These are phyloP conservation scores for Closterium sp. DNA, from an alignment of 139 green algal species.

Conservation along the genomic window DNA sequence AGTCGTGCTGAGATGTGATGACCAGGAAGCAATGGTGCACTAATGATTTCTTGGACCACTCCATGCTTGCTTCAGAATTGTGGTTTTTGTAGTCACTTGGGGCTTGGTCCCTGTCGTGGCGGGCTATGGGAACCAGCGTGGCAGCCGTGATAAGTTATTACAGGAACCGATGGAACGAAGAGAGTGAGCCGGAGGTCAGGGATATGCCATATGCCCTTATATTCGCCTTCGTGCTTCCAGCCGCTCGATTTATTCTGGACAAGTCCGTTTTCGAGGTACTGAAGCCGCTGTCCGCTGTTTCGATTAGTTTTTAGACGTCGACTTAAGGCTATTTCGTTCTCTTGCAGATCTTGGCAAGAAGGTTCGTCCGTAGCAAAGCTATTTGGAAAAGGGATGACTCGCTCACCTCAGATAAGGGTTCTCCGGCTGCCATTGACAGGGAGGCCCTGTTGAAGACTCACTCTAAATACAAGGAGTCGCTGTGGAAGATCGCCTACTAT, in stretches of 20 bases:
- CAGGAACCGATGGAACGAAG: background rate
- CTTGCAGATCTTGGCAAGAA: background rate
- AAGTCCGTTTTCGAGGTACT: conserved; percentile 16
- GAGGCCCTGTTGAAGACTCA: conserved; percentile 16
- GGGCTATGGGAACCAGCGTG: background rate
- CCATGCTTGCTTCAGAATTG: background rate
- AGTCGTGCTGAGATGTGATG: background rate
- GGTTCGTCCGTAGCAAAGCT: background rate
- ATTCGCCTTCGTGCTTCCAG: conserved; percentile 9
- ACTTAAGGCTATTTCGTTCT: background rate
- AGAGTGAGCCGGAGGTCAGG: background rate
- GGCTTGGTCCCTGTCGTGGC: background rate
- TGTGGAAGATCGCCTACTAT: conserved; percentile 49
- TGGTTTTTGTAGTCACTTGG: background rate
- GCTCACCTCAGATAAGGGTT: background rate
- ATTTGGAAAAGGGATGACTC: background rate
- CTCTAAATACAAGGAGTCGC: conserved; percentile 54
- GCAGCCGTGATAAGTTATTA: background rate
- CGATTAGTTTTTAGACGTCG: background rate
- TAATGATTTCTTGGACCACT: background rate
- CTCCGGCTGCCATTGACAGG: background rate
- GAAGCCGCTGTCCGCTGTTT: background rate
- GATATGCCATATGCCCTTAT: conserved; percentile 11
- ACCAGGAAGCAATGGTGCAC: background rate
- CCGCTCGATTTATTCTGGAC: conserved; percentile 22